Base-by-base conservation (phyloP, 2,329 filamentous ascomycete genomes). In the Fusarium sp. region DNA sequence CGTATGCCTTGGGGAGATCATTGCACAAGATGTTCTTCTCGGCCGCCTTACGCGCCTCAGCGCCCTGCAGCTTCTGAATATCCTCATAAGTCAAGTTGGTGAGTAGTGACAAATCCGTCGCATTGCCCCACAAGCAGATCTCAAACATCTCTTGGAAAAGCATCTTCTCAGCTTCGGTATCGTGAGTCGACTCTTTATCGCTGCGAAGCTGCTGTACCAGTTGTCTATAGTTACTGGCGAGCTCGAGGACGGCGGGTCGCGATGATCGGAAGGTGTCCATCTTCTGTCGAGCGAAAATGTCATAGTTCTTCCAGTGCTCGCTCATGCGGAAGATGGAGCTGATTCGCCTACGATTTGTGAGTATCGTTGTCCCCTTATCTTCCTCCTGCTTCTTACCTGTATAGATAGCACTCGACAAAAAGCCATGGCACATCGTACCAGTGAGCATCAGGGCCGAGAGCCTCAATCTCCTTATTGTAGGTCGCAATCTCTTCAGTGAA, bases 111-210 rank as follows among this genome's bases (percentile, higher is more conserved):
- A 98, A 85, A 79, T 98, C 96, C 0, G 95, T 98, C 3, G 95
- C 96, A 79, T 98, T 98, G 14, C 95, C 95, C 95, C 95, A 98
- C 3, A 98, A 88, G 78, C 95, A 98, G 74, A 98, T 96, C 84
- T 98, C 94, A 81, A 91, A 95, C 92, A 98, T 97, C 79, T 98
- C 95, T 25, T 86, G 86, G 82, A 98, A 98, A 27, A 98, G 83
- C 1, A 95, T 81, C 77, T 89, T 89, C 78, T 97, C 92, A 0
- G 92, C 90, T 59, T 91, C 88, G 30, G 89, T 87, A 52, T 89
- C 90, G 34, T 83, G 82, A 5, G 84, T 83, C 44, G 85, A 82
- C 51, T 84, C 82, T 72, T 87, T 86, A 59, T 84, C 79, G 10
- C 81, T 79, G 44, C 87, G 85, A 38, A 96, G 84, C 78, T 95